Percentiles rank a stretch among this genome's conserved stretches.
phyloP scores from a whole-genome alignment of 1,284 basidiomycete genomes.

The Cronartium ribicola region DNA sequence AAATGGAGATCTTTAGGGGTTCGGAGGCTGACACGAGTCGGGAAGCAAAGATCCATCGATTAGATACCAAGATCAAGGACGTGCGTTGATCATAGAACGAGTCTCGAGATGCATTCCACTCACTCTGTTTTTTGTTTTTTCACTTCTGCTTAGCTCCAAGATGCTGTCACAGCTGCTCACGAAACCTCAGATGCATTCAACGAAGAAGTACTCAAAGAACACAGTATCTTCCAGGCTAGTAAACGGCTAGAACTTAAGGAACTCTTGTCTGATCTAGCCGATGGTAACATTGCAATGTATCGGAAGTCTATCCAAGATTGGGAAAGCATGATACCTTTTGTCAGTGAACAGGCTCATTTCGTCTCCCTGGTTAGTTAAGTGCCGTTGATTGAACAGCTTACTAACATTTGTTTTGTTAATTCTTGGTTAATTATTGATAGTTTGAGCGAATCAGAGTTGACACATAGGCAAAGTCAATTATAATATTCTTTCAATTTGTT shows the following conservation, averaged over 20 bases:
- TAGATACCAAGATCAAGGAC: slow-evolving; percentile 92
- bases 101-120: slow-evolving; percentile 15
- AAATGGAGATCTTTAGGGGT: slow-evolving; percentile 79
- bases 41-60: slow-evolving; percentile 83
- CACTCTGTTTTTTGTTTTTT: slow-evolving; percentile 5
- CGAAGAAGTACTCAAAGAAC: slow-evolving; percentile 84
- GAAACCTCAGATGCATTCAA: slow-evolving; percentile 94
- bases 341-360: not conserved
- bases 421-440: not conserved
- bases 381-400: not conserved
- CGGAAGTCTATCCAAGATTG: slow-evolving; percentile 55
- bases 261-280: slow-evolving; percentile 77
- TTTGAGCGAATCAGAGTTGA: slow-evolving; percentile 37
- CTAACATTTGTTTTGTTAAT: not conserved
- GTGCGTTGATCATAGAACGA: slow-evolving; percentile 55
- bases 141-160: slow-evolving; percentile 66
- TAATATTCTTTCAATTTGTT: not conserved
- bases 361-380: not conserved
- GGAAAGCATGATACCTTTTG: slow-evolving; percentile 41
- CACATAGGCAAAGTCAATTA: not conserved
- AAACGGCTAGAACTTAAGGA: slow-evolving; percentile 96
- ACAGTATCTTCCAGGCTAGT: slow-evolving; percentile 77
- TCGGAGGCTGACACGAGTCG: slow-evolving; percentile 82
- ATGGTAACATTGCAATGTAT: slow-evolving; percentile 92
- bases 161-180: slow-evolving; percentile 88